A percentile compares a stretch with the other conserved stretches of the same genome.
Conservation (phyloP, 495 filamentous ascomycete species). For the Parathielavia appendiculata region DNA sequence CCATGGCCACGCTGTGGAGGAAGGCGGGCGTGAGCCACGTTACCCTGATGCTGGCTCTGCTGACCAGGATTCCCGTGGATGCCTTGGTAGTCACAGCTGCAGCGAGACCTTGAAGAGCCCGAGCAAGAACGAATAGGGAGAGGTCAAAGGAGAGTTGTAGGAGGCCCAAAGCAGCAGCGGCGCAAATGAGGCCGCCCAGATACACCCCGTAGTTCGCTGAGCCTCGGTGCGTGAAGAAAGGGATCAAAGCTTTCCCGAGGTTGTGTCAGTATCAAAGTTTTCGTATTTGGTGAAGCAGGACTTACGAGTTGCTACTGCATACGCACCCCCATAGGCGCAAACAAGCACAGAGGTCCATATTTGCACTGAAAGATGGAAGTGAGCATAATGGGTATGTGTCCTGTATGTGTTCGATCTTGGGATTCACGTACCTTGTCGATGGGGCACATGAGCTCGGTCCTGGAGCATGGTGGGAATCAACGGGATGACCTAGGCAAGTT, state of each 20-base stretch:
- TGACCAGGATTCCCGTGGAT: constrained; percentile 18
- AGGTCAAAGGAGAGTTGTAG: constrained; percentile 22
- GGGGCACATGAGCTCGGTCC: constrained; percentile 12
- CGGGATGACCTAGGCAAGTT: constrained; percentile 21
- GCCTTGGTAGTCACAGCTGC: constrained; percentile 22
- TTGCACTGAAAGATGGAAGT: constrained; percentile 18
- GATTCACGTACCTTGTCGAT: constrained; percentile 21
- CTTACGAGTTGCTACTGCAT: constrained; percentile 28
- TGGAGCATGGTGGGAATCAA: constrained; percentile 28
- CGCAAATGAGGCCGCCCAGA: constrained; percentile 20
- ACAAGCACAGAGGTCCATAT: constrained; percentile 30
- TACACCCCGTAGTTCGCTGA: constrained; percentile 14
- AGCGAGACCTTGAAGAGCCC: constrained; percentile 27
- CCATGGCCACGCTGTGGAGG: constrained; percentile 26
- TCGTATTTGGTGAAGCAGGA: neutral
- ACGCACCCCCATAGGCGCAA: constrained; percentile 28
- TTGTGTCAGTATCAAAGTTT: neutral
- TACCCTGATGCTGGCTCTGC: neutral
- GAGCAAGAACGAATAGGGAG: constrained; percentile 20
- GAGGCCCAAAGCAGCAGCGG: constrained; percentile 20
- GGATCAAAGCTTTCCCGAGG: constrained; percentile 22
- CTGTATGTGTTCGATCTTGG: too few species aligned
- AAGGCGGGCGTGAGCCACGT: constrained; percentile 20
- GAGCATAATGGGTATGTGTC: neutral
- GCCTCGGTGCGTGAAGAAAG: constrained; percentile 20